These are phyloP conservation scores for Quercus cerris DNA, from an alignment of 306 rosid genomes.

Conservation along the genomic window DNA sequence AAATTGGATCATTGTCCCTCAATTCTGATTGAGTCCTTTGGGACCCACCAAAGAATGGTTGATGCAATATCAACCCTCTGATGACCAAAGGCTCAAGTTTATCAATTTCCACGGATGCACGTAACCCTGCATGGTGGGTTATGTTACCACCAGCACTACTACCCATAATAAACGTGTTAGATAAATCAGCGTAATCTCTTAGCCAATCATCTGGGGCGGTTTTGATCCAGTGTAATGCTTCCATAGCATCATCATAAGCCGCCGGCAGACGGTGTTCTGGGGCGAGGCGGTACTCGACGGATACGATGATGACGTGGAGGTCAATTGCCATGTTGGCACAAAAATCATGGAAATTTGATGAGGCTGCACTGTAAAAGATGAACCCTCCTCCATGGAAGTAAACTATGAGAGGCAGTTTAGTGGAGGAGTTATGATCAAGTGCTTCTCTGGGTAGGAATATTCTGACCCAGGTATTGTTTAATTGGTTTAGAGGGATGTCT, in stretches of 20 bases:
- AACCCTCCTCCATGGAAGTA: constrained; percentile 54
- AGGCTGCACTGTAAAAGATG: constrained; percentile 11
- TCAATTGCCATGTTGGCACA: constrained; percentile 18
- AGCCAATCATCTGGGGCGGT: constrained; percentile 34
- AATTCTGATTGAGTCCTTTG: constrained; percentile 32
- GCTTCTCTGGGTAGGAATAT: constrained; percentile 34
- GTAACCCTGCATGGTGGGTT: constrained; percentile 38
- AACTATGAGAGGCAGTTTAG: constrained; percentile 39
- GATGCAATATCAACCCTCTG: constrained; percentile 46
- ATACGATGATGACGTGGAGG: constrained; percentile 23
- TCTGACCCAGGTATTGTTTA: constrained; percentile 37
- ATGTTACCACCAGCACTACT: constrained; percentile 49
- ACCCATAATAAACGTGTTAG: constrained; percentile 51
- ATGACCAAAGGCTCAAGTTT: constrained; percentile 10
- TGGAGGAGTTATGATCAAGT: constrained; percentile 6
- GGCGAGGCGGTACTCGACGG: constrained; percentile 50
- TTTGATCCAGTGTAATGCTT: constrained; percentile 40
- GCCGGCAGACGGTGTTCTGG: constrained; percentile 54
- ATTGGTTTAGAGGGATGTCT: constrained; percentile 36
- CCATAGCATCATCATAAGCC: constrained; percentile 47
- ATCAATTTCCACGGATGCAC: neutral
- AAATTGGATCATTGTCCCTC: constrained; percentile 18
- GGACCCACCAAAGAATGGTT: constrained; percentile 49
- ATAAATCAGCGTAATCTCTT: constrained; percentile 28
- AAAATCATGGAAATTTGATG: constrained; percentile 28